These are phyloP conservation scores for Escovopsis weberi DNA, from an alignment of 2,329 filamentous ascomycete genomes.

Conservation along the genomic window DNA sequence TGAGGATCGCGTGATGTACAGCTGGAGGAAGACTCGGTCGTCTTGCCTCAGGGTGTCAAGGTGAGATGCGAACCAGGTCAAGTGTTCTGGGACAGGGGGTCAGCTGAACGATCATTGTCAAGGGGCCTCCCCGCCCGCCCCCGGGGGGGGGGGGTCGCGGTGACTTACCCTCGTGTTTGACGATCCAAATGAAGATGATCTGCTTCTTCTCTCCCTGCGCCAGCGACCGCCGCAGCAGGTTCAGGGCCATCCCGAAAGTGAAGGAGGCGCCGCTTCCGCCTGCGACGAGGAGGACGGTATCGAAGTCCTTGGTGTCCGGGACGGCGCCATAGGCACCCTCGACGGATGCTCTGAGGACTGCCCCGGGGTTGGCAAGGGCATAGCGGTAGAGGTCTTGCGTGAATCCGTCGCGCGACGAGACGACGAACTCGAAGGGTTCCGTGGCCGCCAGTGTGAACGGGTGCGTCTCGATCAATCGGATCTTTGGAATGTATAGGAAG, in stretches of 20 bases:
- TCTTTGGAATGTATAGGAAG: constrained; percentile 47
- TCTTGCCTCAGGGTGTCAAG: constrained; percentile 18
- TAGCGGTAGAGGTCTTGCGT: constrained; percentile 39
- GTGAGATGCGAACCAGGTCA: constrained; percentile 24
- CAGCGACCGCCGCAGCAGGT: constrained; percentile 17
- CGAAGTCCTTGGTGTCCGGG: constrained; percentile 35
- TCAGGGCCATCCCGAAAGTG: constrained; percentile 25
- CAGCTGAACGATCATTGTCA: too few relatives aligned
- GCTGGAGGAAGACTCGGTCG: constrained; percentile 14
- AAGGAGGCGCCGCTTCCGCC: constrained; percentile 49
- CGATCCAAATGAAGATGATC: constrained; percentile 26
- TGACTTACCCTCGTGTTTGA: constrained; percentile 22
- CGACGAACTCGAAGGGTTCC: constrained; percentile 41
- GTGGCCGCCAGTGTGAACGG: constrained; percentile 46
- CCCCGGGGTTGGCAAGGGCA: constrained; percentile 34
- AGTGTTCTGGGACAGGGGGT: constrained; percentile 13
- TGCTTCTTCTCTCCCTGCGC: constrained; percentile 9
- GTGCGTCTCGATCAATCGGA: constrained; percentile 44
- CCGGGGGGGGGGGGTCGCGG: too few relatives aligned
- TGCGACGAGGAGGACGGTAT: constrained; percentile 43
- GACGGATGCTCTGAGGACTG: constrained; percentile 32
- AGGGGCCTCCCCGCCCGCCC: too few relatives aligned
- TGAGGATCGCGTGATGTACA: constrained; percentile 22
- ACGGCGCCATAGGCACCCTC: constrained; percentile 44
- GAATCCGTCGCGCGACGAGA: constrained; percentile 44